phyloP scores from a whole-genome alignment of 1,284 basidiomycete species.

The Cutaneotrichosporon dermatis region DNA sequence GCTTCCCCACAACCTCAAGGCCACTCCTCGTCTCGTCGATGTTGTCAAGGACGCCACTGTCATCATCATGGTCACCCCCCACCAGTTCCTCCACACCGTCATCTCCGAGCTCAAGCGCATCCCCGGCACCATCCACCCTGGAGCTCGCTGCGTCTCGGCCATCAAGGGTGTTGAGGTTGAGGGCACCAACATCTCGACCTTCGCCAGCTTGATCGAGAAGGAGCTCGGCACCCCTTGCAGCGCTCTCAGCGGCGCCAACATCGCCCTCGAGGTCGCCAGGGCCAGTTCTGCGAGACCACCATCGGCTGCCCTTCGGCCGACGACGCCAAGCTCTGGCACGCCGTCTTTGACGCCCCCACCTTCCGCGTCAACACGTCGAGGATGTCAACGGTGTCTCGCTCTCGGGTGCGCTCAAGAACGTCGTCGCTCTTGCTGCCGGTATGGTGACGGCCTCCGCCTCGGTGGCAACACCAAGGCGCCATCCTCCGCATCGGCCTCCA shows the following conservation, averaged over 20 bases:
- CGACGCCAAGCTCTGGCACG: conserved; percentile 49
- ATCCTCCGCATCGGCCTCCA: conserved; percentile 57
- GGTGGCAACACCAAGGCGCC: conserved; percentile 74
- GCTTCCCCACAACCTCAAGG: conserved; percentile 55
- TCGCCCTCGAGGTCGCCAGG: conserved; percentile 57
- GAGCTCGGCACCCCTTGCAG: conserved; percentile 55
- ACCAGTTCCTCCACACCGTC: conserved; percentile 50
- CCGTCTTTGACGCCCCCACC: conserved; percentile 48
- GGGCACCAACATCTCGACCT: conserved; percentile 55
- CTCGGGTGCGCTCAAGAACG: conserved; percentile 84
- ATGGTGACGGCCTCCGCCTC: conserved; percentile 79
- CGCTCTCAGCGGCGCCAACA: conserved; percentile 59
- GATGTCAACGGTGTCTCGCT: conserved; percentile 68
- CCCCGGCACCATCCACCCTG: conserved; percentile 47
- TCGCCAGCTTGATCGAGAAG: conserved; percentile 56
- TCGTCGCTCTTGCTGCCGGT: conserved; percentile 85
- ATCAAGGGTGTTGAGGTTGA: conserved; percentile 57
- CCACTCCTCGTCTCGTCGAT: conserved; percentile 52
- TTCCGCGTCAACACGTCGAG: conserved; percentile 50
- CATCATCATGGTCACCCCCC: conserved; percentile 56
- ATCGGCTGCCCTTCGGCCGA: conserved; percentile 52
- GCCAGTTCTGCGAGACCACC: conserved; percentile 57
- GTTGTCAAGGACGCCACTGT: conserved; percentile 56
- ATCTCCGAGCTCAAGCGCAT: conserved; percentile 45
- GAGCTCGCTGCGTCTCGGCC: conserved; percentile 51